phyloP scores from a whole-genome alignment of 257 asterid genomes.

The Solanum paucissectum region DNA sequence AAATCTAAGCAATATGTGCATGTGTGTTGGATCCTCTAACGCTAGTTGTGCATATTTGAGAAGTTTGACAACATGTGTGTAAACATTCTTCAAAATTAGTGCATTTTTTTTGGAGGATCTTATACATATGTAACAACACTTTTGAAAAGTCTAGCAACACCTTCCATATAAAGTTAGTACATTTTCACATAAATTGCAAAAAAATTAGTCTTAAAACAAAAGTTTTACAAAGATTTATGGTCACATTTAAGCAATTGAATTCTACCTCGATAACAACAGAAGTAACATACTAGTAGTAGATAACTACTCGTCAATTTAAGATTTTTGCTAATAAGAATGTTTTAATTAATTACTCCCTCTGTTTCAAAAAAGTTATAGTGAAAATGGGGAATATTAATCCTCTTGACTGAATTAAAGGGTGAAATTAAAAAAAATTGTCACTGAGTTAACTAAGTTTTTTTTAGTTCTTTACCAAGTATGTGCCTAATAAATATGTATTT shows the following conservation, averaged over 20 bases:
- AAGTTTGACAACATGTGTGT: background rate
- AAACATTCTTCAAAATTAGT: background rate
- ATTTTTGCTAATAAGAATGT: conserved; percentile 18
- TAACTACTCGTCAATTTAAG: too few species aligned
- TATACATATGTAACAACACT: background rate
- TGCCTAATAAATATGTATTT: background rate
- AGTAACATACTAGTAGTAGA: too few species aligned
- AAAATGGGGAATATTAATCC: conserved; percentile 56
- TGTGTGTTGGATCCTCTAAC: too few species aligned
- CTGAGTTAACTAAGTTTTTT: conserved; percentile 17
- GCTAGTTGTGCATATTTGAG: background rate
- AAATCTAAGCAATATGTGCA: background rate
- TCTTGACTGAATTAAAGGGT: conserved; percentile 37
- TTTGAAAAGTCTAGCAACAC: background rate
- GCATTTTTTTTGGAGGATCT: background rate
- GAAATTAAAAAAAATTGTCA: conserved; percentile 61
- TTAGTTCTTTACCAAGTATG: background rate
- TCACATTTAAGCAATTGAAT: background rate
- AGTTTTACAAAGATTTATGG: background rate
- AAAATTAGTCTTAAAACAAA: background rate
- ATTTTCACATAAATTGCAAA: background rate
- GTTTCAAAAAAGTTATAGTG: conserved; percentile 25
- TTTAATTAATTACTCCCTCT: too few species aligned
- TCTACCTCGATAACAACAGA: background rate
- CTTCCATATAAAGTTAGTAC: background rate